Evolutionary conservation across 192 early-diverging fungal species (phyloP), one percentile per base, ranked within the genome.

Genomic region (Coemansia sp.): DNA sequence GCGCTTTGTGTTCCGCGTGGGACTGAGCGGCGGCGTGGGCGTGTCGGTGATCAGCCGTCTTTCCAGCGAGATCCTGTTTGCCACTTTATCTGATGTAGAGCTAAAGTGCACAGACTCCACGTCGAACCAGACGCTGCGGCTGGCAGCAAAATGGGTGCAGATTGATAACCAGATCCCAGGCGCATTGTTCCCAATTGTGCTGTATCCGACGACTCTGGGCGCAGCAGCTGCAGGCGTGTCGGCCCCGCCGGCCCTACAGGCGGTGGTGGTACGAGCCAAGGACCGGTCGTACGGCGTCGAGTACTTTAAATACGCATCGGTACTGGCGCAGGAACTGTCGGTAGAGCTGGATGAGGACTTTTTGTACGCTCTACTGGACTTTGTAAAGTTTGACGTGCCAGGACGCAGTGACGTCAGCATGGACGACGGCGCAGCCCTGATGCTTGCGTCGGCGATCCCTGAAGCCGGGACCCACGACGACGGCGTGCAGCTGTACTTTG

Each of bases 131-230:
- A 89, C 90, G 14, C 57, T 91, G 21, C 87, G 85, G 24, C 86
- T 92, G 74, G 79, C 85, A 39, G 86, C 94, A 17, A 89, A 94
- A 54, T 98, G 97, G 97, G 65, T 96, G 19, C 94, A 96, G 85
- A 88, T 99, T 58, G 97, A 99, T 73, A 99, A 98, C 80, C 96
- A 99, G 73, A 75, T 97, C 2, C 90, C 90, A 57, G 94, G 90
- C 39, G 87, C 90, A 1, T 65, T 91, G 5, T 93, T 90, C 43
- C 94, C 95, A 0, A 96, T 99, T 37, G 86, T 98, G n/a, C 66
- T 99, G 8, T 98, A 96, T 63, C 97, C 97, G 17, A 94, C 93
- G 2, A 87, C 89, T 32, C 72, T 93, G 14, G 90, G 91, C 5
- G 91, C 91, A 62, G 87, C 63, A 5, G 57, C 56, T 0, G 64